A percentile compares a stretch with the other conserved stretches of the same genome.
Conservation (phyloP, 2,329 filamentous ascomycete genomes). For the Lachnellula subtilissima region DNA sequence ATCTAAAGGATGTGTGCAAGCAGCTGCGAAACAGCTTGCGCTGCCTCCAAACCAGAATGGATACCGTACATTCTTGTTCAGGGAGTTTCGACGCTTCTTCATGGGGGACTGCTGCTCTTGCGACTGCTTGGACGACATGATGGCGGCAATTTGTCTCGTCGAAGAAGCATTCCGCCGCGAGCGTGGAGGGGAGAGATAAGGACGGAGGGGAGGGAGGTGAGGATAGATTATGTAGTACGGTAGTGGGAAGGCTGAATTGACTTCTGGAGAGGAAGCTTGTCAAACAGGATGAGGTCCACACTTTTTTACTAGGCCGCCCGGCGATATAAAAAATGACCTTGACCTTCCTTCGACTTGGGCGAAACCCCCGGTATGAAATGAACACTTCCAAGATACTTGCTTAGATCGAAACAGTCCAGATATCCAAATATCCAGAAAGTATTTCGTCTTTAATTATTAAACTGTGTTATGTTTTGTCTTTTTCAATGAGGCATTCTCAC, state of each 20-base stretch:
- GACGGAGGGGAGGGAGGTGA: slow-evolving; percentile 1
- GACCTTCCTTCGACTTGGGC: no score
- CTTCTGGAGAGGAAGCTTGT: neutral
- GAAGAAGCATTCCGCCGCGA: slow-evolving; percentile 21
- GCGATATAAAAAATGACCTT: no score
- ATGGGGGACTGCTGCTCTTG: slow-evolving; percentile 13
- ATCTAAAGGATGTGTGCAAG: slow-evolving; percentile 90
- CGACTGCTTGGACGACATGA: slow-evolving; percentile 21
- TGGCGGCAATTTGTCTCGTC: slow-evolving; percentile 14
- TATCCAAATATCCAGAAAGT: no score
- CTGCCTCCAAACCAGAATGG: slow-evolving; percentile 97
- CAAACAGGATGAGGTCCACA: neutral
- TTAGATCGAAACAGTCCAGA: no score
- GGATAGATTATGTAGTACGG: neutral
- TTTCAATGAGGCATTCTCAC: no score
- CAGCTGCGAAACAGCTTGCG: slow-evolving; percentile 85
- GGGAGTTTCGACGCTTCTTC: slow-evolving; percentile 15
- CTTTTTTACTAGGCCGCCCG: no score
- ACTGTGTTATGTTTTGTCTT: no score
- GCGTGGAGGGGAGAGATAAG: slow-evolving; percentile 2
- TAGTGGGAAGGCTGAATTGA: no score
- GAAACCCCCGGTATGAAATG: no score
- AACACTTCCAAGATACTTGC: no score
- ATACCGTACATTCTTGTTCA: slow-evolving; percentile 44
- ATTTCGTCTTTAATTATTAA: no score